Evolutionary conservation across 371 early-diverging fungal species (phyloP).

Genomic region (Capillidium rhysosporum): DNA sequence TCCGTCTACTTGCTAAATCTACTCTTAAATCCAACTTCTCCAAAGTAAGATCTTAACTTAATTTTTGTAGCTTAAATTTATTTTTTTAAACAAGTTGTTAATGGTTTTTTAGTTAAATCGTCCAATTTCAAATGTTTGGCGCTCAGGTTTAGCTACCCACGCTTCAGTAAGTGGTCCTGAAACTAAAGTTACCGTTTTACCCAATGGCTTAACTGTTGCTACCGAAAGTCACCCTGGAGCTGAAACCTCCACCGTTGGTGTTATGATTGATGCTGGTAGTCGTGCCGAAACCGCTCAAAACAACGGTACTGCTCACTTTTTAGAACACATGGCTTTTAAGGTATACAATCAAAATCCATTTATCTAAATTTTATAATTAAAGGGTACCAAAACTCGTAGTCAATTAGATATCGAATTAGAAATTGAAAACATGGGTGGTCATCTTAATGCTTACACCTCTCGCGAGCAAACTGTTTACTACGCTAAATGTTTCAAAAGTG

Average conservation of each 20-base stretch:
- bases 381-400: slow-evolving; percentile 71
- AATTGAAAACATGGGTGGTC: slow-evolving; percentile 95
- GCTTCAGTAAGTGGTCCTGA: background rate
- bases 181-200: slow-evolving; percentile 39
- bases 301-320: slow-evolving; percentile 93
- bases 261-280: slow-evolving; percentile 95
- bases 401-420: slow-evolving; percentile 80
- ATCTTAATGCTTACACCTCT: slow-evolving; percentile 93
- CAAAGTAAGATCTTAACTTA: background rate
- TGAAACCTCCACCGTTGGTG: slow-evolving; percentile 93
- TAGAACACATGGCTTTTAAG: slow-evolving; percentile 98
- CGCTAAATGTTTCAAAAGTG: slow-evolving; percentile 76
- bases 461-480: slow-evolving; percentile 97
- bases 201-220: slow-evolving; percentile 90
- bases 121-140: background rate
- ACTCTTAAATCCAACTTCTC: background rate
- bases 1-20: slow-evolving; percentile 1
- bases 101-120: background rate
- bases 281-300: slow-evolving; percentile 73
- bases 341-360: slow-evolving; percentile 20
- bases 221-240: slow-evolving; percentile 79
- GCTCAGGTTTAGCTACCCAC: background rate
- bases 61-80: background rate
- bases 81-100: background rate
- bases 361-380: slow-evolving; percentile 4